Conservation (phyloP, 306 rosid species). For the Quillaja saponaria region DNA sequence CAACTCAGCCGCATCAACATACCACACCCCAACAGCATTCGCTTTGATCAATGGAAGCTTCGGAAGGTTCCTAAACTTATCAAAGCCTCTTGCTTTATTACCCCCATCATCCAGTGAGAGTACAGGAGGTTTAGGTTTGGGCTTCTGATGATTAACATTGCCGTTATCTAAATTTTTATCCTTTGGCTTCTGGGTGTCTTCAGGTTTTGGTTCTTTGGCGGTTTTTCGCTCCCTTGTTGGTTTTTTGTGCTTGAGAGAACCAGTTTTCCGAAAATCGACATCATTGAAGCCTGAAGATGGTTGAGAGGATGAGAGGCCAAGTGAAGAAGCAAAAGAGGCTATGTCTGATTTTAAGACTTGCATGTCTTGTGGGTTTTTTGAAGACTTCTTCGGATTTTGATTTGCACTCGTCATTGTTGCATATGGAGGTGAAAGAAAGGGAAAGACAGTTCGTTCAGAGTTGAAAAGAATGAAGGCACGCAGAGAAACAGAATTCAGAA, state of each 20-base stretch:
- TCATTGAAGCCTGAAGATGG: slow-evolving; percentile 87
- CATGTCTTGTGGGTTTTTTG: slow-evolving; percentile 46
- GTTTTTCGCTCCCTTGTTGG: slow-evolving; percentile 34
- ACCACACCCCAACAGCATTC: slow-evolving; percentile 69
- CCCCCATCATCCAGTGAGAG: slow-evolving; percentile 47
- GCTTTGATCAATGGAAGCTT: slow-evolving; percentile 79
- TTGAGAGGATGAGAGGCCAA: slow-evolving; percentile 63
- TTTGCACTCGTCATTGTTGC: slow-evolving; percentile 64
- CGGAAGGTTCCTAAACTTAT: slow-evolving; percentile 58
- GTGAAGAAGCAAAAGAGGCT: slow-evolving; percentile 81
- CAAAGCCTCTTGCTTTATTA: slow-evolving; percentile 42
- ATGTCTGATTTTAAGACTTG: slow-evolving; percentile 61
- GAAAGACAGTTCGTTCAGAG: slow-evolving; percentile 2
- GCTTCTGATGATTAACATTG: slow-evolving; percentile 37
- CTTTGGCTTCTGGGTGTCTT: slow-evolving; percentile 31
- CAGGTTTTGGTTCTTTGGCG: slow-evolving; percentile 26
- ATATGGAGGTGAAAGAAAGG: not conserved
- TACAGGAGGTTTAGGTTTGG: slow-evolving; percentile 60
- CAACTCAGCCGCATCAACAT: slow-evolving; percentile 65
- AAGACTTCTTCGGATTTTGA: slow-evolving; percentile 42
- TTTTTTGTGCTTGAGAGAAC: slow-evolving; percentile 37
- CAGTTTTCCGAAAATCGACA: slow-evolving; percentile 73
- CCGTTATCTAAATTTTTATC: slow-evolving; percentile 21
- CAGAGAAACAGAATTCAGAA: not conserved
- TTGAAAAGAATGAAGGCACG: not conserved